A percentile compares a stretch with the other conserved stretches of the same genome.
phyloP scores from a whole-genome alignment of 805 yeast genomes.

The Lipomyces kockii region DNA sequence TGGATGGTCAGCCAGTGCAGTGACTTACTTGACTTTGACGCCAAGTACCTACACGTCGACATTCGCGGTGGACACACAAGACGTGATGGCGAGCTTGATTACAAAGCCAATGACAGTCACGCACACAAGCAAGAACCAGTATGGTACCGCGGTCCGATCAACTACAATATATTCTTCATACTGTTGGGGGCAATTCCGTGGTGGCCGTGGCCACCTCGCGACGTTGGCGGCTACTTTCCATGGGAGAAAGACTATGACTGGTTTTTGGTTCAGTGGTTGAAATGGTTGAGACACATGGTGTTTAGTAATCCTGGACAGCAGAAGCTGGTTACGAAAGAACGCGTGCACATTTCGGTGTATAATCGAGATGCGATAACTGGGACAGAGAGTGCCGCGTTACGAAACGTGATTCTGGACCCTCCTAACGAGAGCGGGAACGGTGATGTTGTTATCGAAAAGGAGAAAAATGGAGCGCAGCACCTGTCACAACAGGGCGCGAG shows the following conservation, averaged over 20 bases:
- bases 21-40: constrained; percentile 13
- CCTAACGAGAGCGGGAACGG: not conserved
- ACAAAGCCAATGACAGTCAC: not conserved
- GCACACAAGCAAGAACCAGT: not conserved
- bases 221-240: not conserved
- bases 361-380: not conserved
- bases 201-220: not conserved
- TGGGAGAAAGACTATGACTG: not conserved
- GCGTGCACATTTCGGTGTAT: constrained; percentile 15
- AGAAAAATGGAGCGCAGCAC: not conserved
- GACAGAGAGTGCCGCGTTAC: not conserved
- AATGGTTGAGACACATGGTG: not conserved
- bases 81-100: not conserved
- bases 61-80: constrained; percentile 7
- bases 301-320: not conserved
- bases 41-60: constrained; percentile 16
- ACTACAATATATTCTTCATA: constrained; percentile 10
- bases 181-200: constrained; percentile 1
- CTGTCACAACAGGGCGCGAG: not conserved
- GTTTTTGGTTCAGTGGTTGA: not conserved
- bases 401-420: not conserved
- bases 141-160: constrained; percentile 28
- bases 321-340: constrained; percentile 9
- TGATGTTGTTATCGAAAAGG: too few relatives aligned
- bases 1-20: constrained; percentile 27